phyloP scores from a whole-genome alignment of 441 rosid species.

The Gossypium trilobum region DNA sequence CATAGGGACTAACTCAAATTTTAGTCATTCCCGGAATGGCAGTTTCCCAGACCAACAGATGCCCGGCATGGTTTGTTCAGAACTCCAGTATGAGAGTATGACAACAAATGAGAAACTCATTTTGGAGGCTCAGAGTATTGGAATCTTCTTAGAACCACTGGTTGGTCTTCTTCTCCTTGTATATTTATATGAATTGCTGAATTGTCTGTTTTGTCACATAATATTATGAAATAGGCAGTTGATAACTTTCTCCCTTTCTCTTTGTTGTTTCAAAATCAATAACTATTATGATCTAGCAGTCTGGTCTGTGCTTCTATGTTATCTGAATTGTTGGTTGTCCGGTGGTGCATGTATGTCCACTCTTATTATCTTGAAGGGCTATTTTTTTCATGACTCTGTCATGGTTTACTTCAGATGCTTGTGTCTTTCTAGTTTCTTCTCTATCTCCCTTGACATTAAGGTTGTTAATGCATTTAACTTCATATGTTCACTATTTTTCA shows the following conservation, averaged over 20 bases:
- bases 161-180: constrained; percentile 33
- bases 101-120: constrained; percentile 57
- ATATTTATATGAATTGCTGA: constrained; percentile 3
- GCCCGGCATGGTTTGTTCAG: constrained; percentile 35
- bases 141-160: constrained; percentile 61
- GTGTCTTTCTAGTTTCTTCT: not conserved
- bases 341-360: constrained; percentile 1
- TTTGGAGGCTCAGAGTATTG: constrained; percentile 76
- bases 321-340: not conserved
- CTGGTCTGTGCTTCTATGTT: not conserved
- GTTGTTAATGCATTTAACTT: constrained; percentile 1
- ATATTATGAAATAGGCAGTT: not conserved
- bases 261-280: not conserved
- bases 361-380: constrained; percentile 2
- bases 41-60: constrained; percentile 35
- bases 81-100: constrained; percentile 51
- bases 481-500: constrained; percentile 30
- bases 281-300: not conserved
- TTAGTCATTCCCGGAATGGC: constrained; percentile 36
- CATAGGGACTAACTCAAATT: constrained; percentile 32
- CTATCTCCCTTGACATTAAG: constrained; percentile 4
- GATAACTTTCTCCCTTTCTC: not conserved
- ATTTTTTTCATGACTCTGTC: not conserved
- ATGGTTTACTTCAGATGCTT: not conserved
- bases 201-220: not conserved